These are phyloP conservation scores for Boletellus sp. DNA, from an alignment of 768 basidiomycete genomes.

Conservation along the genomic window DNA sequence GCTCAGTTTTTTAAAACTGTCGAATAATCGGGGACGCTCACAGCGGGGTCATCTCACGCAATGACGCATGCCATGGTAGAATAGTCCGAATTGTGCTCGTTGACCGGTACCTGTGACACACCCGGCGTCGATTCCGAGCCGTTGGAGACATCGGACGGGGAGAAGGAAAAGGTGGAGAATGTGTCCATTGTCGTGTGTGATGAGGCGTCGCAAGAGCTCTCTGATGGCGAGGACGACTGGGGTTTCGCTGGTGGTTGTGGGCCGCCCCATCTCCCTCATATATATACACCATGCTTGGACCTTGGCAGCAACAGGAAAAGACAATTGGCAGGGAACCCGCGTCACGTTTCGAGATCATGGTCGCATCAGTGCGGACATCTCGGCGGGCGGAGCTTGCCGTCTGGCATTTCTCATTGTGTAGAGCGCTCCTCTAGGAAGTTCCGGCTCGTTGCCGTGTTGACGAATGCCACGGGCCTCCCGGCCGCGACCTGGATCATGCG, in stretches of 20 bases:
- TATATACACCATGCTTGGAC: constrained; percentile 14
- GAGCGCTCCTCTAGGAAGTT: not conserved
- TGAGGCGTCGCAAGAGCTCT: constrained; percentile 2
- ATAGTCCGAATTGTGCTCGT: constrained; percentile 1
- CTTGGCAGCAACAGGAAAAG: not conserved
- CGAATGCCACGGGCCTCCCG: not conserved
- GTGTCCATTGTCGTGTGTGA: constrained; percentile 17
- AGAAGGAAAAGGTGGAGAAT: constrained; percentile 1
- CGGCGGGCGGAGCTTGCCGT: constrained; percentile 4
- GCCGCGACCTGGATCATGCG: constrained; percentile 2
- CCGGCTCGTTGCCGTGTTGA: not conserved
- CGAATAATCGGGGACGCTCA: constrained; percentile 5
- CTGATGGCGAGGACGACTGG: constrained; percentile 7
- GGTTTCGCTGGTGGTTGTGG: constrained; percentile 1
- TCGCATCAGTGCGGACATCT: not conserved
- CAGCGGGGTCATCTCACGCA: constrained; percentile 12
- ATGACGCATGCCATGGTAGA: constrained; percentile 9
- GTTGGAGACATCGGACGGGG: not conserved
- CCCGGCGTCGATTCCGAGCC: not conserved
- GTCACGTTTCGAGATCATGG: constrained; percentile 1
- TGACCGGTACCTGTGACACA: constrained; percentile 10
- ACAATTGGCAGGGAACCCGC: constrained; percentile 13
- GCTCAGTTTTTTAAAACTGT: not conserved
- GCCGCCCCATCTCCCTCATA: constrained; percentile 1
- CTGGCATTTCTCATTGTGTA: constrained; percentile 19